Evolutionary conservation across 1,284 basidiomycete species (phyloP).

Genomic region (Pisolithus thermaeus): DNA sequence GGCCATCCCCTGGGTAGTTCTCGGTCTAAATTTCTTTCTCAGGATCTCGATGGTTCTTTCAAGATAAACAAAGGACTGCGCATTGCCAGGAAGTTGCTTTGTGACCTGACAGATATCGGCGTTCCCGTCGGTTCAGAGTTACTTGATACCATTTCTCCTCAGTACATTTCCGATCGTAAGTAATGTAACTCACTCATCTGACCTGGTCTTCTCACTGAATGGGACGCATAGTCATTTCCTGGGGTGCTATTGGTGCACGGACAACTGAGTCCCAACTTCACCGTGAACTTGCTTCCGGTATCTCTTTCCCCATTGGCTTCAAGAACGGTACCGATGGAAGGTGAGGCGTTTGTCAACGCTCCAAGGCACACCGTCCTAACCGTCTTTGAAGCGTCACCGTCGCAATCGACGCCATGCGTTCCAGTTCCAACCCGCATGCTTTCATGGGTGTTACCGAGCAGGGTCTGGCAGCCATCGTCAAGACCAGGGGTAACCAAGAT

Average conservation of each 20-base stretch:
- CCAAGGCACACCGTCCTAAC: constrained; percentile 9
- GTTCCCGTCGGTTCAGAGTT: constrained; percentile 94
- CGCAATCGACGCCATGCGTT: constrained; percentile 95
- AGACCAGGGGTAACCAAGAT: constrained; percentile 88
- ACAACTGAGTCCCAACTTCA: constrained; percentile 95
- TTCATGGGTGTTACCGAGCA: constrained; percentile 99
- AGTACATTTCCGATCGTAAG: constrained; percentile 69
- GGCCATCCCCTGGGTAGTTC: not conserved
- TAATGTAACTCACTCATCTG: constrained; percentile 3
- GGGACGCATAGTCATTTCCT: constrained; percentile 62
- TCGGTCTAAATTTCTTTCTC: not conserved
- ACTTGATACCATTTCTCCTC: constrained; percentile 89
- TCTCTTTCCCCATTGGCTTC: constrained; percentile 94
- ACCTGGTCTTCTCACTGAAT: not conserved
- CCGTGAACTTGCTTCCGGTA: constrained; percentile 86
- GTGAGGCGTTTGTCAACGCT: constrained; percentile 33
- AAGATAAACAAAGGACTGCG: constrained; percentile 96
- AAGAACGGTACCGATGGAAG: constrained; percentile 98
- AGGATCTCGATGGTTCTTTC: constrained; percentile 88
- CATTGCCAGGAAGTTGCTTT: constrained; percentile 82
- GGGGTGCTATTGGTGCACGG: constrained; percentile 97
- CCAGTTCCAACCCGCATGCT: constrained; percentile 86
- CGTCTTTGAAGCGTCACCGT: constrained; percentile 45
- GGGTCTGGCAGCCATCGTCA: constrained; percentile 92
- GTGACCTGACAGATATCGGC: constrained; percentile 84